Conservation (phyloP, 768 basidiomycete genomes). For the Tylopilus sp. region DNA sequence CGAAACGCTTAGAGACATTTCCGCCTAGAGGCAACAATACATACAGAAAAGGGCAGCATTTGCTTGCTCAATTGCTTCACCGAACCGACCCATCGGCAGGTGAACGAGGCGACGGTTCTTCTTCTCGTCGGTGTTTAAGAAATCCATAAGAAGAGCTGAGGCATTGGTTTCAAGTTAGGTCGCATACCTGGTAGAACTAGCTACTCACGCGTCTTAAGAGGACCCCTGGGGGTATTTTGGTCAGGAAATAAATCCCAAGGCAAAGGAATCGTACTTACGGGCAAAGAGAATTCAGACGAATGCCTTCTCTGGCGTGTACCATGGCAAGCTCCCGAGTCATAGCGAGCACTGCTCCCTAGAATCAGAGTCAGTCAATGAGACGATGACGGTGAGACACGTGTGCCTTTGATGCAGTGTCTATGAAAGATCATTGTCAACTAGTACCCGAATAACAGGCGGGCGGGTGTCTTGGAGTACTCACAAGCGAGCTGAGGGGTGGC, state of each 20-base stretch:
- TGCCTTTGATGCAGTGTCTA: slow-evolving; percentile 94
- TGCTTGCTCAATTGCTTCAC: slow-evolving; percentile 94
- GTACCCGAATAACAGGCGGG: neutral
- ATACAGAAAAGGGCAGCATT: slow-evolving; percentile 88
- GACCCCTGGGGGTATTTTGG: slow-evolving; percentile 56
- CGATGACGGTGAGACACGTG: neutral
- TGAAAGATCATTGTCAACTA: slow-evolving; percentile 7
- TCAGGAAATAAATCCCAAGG: neutral
- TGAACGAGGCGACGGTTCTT: slow-evolving; percentile 86
- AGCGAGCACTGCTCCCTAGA: slow-evolving; percentile 90
- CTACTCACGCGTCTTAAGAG: slow-evolving; percentile 85
- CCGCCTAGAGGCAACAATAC: slow-evolving; percentile 33
- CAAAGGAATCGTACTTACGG: slow-evolving; percentile 56
- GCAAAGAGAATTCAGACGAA: slow-evolving; percentile 93
- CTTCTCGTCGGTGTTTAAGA: slow-evolving; percentile 95
- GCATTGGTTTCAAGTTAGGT: neutral
- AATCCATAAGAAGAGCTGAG: slow-evolving; percentile 96
- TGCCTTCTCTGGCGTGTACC: slow-evolving; percentile 96
- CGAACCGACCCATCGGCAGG: slow-evolving; percentile 95
- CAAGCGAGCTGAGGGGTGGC: slow-evolving; percentile 99
- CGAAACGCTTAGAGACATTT: slow-evolving; percentile 5
- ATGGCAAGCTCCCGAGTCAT: slow-evolving; percentile 98
- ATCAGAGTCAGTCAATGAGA: slow-evolving; percentile 10
- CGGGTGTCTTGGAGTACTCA: slow-evolving; percentile 29
- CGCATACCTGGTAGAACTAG: neutral